Percentiles rank a stretch among this genome's conserved stretches.
Evolutionary conservation across 306 rosid species (phyloP).

Genomic region (Phaseolus lunatus): DNA sequence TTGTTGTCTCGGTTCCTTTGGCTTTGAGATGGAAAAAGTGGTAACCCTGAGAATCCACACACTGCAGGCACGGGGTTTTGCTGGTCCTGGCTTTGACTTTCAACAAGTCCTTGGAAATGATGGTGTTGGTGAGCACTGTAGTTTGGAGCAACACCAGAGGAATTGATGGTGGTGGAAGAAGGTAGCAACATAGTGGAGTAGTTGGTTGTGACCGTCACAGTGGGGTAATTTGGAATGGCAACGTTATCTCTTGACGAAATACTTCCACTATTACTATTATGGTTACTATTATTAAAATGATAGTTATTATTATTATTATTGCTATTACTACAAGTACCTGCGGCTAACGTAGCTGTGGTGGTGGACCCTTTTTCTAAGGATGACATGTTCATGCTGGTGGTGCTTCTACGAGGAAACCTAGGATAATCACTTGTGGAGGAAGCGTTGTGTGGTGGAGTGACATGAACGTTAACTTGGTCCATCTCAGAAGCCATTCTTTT

Average conservation of each 20-base stretch:
- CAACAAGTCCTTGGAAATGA: conserved; percentile 40
- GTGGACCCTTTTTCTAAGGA: conserved; percentile 34
- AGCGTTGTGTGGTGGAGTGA: conserved; percentile 1
- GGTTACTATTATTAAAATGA: conserved; percentile 25
- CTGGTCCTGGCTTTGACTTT: conserved; percentile 38
- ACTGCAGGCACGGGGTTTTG: conserved; percentile 58
- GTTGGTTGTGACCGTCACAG: conserved; percentile 64
- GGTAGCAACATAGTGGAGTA: conserved; percentile 80
- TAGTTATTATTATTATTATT: conserved; percentile 8
- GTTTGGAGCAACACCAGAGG: conserved; percentile 41
- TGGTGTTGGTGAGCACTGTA: conserved; percentile 19
- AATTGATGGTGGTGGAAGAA: conserved; percentile 46
- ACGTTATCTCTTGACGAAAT: conserved; percentile 52
- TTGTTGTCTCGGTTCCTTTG: conserved; percentile 46
- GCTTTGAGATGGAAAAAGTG: conserved; percentile 78
- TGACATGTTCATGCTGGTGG: conserved; percentile 19
- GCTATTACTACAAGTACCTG: conserved; percentile 32
- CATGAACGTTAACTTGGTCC: conserved; percentile 53
- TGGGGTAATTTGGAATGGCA: conserved; percentile 51
- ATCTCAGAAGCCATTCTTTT: conserved; percentile 94
- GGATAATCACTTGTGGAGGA: conserved; percentile 28
- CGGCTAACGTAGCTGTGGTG: conserved; percentile 47
- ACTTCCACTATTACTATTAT: neutral
- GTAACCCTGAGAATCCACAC: conserved; percentile 93
- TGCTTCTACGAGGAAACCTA: conserved; percentile 63